Percentiles rank a stretch among this genome's conserved stretches.
Evolutionary conservation across 139 green algal species (phyloP).

Genomic region (Picochlorum sp.): DNA sequence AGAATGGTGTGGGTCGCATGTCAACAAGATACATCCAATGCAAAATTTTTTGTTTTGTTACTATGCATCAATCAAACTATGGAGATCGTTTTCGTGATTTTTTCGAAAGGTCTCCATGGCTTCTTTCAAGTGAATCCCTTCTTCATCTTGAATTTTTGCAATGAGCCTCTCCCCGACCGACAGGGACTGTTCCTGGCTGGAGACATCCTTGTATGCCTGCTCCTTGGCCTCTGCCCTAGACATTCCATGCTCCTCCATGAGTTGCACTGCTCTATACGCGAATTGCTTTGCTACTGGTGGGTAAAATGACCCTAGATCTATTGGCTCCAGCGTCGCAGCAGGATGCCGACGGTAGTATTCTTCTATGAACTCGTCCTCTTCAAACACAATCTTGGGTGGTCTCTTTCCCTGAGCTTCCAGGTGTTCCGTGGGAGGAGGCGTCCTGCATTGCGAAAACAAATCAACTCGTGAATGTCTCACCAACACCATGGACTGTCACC

Average conservation of each 20-base stretch:
- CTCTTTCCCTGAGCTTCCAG: constrained; percentile 9
- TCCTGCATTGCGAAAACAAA: constrained; percentile 9
- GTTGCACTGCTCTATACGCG: constrained; percentile 23
- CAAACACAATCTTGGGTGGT: constrained; percentile 16
- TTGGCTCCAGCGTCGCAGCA: constrained; percentile 17
- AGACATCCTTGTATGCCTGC: not conserved
- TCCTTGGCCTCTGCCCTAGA: constrained; percentile 2
- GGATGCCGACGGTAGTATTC: constrained; percentile 29
- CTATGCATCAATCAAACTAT: no score
- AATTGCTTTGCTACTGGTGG: constrained; percentile 20
- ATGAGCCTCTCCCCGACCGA: not conserved
- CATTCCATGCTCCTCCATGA: constrained; percentile 12
- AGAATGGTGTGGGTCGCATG: no score
- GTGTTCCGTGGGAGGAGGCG: constrained; percentile 1
- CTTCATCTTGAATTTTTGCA: constrained; percentile 7
- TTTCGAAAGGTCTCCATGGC: constrained; percentile 12
- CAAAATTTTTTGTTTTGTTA: no score
- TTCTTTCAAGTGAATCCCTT: constrained; percentile 20
- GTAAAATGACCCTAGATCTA: constrained; percentile 23
- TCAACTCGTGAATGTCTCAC: not conserved
- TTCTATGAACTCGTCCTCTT: constrained; percentile 25
- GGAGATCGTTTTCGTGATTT: not conserved
- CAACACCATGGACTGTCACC: not conserved
- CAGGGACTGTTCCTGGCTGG: not conserved
- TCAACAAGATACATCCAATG: no score